Evolutionary conservation across 2,329 filamentous ascomycete genomes (phyloP), one percentile per base, ranked within the genome.

Genomic region (Metarhizium brunneum): DNA sequence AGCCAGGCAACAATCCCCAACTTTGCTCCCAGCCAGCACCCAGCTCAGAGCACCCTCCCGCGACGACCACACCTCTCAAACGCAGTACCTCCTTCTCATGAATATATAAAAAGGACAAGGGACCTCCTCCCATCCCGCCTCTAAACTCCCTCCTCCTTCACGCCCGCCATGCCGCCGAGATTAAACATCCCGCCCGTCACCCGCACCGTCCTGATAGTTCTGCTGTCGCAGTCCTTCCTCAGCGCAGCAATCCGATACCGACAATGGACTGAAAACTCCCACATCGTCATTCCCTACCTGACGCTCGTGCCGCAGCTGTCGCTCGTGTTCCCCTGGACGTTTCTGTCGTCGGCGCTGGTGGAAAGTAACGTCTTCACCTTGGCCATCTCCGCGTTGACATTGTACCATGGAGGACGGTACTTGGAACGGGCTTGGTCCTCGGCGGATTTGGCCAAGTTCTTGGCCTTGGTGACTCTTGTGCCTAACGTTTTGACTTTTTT

Each of bases 381-480:
- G 47, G 73, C 83, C 30, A 83, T 95, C 56, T 90, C 90, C 50
- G 85, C 80, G 32, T 76, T 86, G 47, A 92, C 92, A 1, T 73
- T 97, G 54, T 95, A 92, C 71, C 90, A 96, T 74, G 92, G 92
- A 55, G 94, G 94, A 10, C 85, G 91, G 64, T 99, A 99, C 71
- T 82, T 99, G 25, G 94, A 99, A 79, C 81, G 94, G 66, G 92
- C 94, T 38, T 99, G 92, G 94, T 92, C 91, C 36, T 92, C 90
- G 30, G 83, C 82, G 56, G 92, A 97, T 71, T 90, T 96, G 69
- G 90, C 85, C 65, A 96, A 95, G 72, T 96, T 96, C 69, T 77
- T 96, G 50, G 75, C 88, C 16, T 79, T 95, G 61, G 81, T 87
- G 51, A 79, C 88, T 14, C 71, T 96, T 65, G 78, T 96, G 55